Evolutionary conservation across 2,329 filamentous ascomycete species (phyloP), one percentile per base, ranked within the genome.

Genomic region (Beauveria sp.): DNA sequence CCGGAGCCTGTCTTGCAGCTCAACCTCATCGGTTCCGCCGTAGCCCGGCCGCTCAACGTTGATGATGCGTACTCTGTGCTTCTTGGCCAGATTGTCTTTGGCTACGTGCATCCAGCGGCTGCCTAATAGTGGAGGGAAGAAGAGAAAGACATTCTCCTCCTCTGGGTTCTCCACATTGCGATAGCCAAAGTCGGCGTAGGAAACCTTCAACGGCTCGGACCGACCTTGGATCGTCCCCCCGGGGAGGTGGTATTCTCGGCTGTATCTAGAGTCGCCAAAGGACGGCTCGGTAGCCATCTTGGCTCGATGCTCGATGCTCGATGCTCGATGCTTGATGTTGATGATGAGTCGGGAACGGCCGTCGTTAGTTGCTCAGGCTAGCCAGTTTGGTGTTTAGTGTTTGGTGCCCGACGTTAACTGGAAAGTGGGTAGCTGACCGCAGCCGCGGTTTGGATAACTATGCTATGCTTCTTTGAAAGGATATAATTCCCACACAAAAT

Each of bases 11-110:
- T 68, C 54, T 7, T 64, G 46, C 0, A 66, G 58, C 5, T 63
- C 59, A 1, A 69, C 70, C 8, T 68, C 62, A 18, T 70, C 69
- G 6, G 73, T 75, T 8, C 70, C 69, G 12, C 74, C 75, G 48
- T 76, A 69, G 9, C 74, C 74, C 0, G 75, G 74, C 6, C 74
- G 65, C 62, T 76, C 73, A 0, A 66, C 61, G 60, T 64, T 63
- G 61, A 76, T 67, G 51, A 76, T 67, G 38, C 74, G 72, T 22
- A 76, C 64, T 22, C 67, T 64, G 63, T 74, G 65, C 43, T 65
- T 55, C 54, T 68, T 69, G 18, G 73, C 74, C 3, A 74, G 61
- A 2, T 64, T 61, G 59, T 76, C 71, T 60, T 75, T 74, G 64
- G 69, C 66, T 18, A 71, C 58, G 46, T 72, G 70, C 5, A 72